Evolutionary conservation across 2,329 filamentous ascomycete genomes (phyloP), one percentile per base, ranked within the genome.

Genomic region (Fusarium clavum): DNA sequence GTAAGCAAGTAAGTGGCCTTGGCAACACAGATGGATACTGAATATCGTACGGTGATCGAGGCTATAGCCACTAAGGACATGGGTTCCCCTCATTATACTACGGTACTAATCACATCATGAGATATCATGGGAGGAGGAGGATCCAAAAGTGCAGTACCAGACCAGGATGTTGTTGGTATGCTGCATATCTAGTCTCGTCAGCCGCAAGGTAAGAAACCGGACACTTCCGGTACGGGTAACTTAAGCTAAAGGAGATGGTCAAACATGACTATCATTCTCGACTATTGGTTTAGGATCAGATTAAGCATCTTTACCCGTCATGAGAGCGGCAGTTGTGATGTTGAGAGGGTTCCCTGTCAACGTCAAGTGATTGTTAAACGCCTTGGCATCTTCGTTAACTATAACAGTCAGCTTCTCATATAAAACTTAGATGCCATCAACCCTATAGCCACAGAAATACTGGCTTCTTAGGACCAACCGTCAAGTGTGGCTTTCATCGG

Each of bases 1-100:
- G 44, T 70, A 47, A 70, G 67, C 48, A 40, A 40, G 14, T 40
- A 34, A 24, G 18, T 52, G 49, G 44, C n/a, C 67, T 70, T 70
- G 67, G 67, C 67, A 40, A 41, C 38, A 48, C 30, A 64, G 34
- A 60, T 60, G 40, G 18, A n/a, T 18, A n/a, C 34, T 38, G 34
- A n/a, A 38, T 11, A 45, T 53, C 49, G 34, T 29, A 29, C 24
- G 14, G 25, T 18, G 38, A 60, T 64, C 58, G 67, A 68, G 30
- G 32, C 49, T 71, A 53, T 61, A 60, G 51, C 61, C 46, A 61
- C 34, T 56, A 67, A 27, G 41, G 43, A 51, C 48, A 67, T 40
- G 67, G 48, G 22, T 67, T 67, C 57, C 63, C 64, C 64, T 63
- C 64, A 53, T 65, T 60, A 22, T 43, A 38, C 49, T 43, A 41